A percentile compares a stretch with the other conserved stretches of the same genome.
These are phyloP conservation scores for Funneliformis geosporum DNA, from an alignment of 192 early-diverging fungal genomes.

Conservation along the genomic window DNA sequence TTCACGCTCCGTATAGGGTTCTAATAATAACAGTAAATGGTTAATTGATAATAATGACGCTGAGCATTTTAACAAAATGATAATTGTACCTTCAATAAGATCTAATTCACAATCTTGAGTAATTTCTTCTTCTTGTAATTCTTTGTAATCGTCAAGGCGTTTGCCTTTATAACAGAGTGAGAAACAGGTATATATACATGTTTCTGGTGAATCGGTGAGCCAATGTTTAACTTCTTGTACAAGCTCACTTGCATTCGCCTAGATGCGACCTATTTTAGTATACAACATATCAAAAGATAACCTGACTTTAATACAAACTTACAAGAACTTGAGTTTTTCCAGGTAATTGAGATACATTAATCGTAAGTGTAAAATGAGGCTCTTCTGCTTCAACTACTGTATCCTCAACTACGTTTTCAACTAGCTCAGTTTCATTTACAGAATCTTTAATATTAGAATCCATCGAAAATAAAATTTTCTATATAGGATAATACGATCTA, in stretches of 20 bases:
- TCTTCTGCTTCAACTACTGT: conserved; percentile 5
- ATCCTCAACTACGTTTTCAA: conserved; percentile 3
- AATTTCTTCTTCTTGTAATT: conserved; percentile 71
- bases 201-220: conserved; percentile 83
- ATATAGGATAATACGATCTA: too few relatives aligned
- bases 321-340: conserved; percentile 36
- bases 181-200: conserved; percentile 90
- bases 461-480: neutral
- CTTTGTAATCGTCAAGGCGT: conserved; percentile 74
- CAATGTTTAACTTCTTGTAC: conserved; percentile 87
- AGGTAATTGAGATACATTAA: conserved; percentile 40
- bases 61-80: neutral
- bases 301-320: neutral
- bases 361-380: conserved; percentile 35
- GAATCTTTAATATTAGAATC: neutral
- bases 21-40: conserved; percentile 39
- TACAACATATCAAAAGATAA: neutral
- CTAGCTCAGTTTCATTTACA: neutral
- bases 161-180: conserved; percentile 73
- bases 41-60: neutral
- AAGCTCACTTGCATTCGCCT: conserved; percentile 72
- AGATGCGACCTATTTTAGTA: neutral
- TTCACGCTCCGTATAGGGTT: conserved; percentile 91
- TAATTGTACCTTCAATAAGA: conserved; percentile 63
- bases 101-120: conserved; percentile 64